Evolutionary conservation across 768 basidiomycete genomes (phyloP).

Genomic region (Rhodosporidiobolus odoratus): DNA sequence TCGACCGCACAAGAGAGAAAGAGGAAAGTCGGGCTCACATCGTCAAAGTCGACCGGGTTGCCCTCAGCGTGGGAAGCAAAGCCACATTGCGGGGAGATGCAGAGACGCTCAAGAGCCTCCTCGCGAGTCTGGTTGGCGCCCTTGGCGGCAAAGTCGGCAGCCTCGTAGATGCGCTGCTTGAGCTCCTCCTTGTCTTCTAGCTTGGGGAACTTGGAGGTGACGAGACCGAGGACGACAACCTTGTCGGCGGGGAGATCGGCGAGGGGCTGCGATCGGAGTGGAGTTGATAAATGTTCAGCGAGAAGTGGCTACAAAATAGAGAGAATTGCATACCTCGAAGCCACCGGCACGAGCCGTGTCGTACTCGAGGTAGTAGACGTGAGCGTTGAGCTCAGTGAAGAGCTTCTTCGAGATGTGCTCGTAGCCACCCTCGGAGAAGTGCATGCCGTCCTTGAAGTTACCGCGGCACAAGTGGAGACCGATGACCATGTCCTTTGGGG

Average conservation of each 20-base stretch:
- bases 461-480: constrained; percentile 44
- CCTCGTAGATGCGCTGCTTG: constrained; percentile 55
- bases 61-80: constrained; percentile 53
- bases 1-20: not conserved
- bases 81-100: constrained; percentile 61
- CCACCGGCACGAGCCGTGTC: constrained; percentile 43
- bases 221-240: constrained; percentile 42
- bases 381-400: constrained; percentile 41
- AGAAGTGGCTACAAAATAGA: not conserved
- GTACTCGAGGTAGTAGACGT: constrained; percentile 43
- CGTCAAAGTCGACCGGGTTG: constrained; percentile 55
- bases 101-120: constrained; percentile 53
- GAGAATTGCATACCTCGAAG: constrained; percentile 29
- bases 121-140: constrained; percentile 51
- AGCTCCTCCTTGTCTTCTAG: constrained; percentile 55
- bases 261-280: constrained; percentile 38
- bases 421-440: constrained; percentile 43
- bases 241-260: constrained; percentile 41
- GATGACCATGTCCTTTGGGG: constrained; percentile 42
- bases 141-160: constrained; percentile 53
- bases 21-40: constrained; percentile 44
- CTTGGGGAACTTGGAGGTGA: constrained; percentile 46
- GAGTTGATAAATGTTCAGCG: not conserved
- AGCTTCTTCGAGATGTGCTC: constrained; percentile 44
- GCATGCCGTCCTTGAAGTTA: constrained; percentile 35